Evolutionary conservation across 1,139 yeast species (phyloP).

Genomic region (Candida glucosophila): DNA sequence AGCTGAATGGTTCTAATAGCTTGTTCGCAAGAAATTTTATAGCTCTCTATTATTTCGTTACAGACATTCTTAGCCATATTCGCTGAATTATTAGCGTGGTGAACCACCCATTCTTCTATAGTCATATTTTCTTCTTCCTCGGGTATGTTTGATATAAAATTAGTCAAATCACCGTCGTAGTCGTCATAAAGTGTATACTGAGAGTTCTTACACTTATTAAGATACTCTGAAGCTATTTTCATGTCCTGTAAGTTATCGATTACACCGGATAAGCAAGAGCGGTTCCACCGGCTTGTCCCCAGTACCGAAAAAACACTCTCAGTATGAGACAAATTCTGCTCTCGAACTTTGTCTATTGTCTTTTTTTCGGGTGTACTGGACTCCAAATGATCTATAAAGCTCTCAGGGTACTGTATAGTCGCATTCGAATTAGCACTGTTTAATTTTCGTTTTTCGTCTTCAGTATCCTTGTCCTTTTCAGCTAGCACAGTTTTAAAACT

Average conservation of each 20-base stretch:
- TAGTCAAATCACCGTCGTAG: slow-evolving; percentile 52
- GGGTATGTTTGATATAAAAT: slow-evolving; percentile 62
- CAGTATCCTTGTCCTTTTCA: not conserved
- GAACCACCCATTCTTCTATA: slow-evolving; percentile 58
- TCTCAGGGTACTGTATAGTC: no score
- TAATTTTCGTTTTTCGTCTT: not conserved
- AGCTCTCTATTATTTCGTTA: slow-evolving; percentile 34
- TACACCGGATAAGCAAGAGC: slow-evolving; percentile 14
- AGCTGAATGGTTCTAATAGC: no score
- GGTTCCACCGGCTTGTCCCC: no score
- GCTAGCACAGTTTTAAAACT: not conserved
- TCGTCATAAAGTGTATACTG: slow-evolving; percentile 41
- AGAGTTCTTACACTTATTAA: slow-evolving; percentile 16
- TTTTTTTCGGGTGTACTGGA: slow-evolving; percentile 1
- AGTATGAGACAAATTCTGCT: no score
- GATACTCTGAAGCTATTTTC: slow-evolving; percentile 28
- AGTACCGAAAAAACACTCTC: no score
- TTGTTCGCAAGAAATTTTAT: slow-evolving; percentile 30
- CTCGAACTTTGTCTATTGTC: no score
- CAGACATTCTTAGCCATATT: slow-evolving; percentile 36
- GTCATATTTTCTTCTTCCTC: slow-evolving; percentile 62
- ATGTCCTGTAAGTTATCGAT: slow-evolving; percentile 25
- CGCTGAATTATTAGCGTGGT: slow-evolving; percentile 37
- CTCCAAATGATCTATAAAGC: no score
- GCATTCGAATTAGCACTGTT: no score